Percentiles rank a stretch among this genome's conserved stretches.
Evolutionary conservation across 2,329 filamentous ascomycete species (phyloP).

Genomic region (Fusarium concolor): DNA sequence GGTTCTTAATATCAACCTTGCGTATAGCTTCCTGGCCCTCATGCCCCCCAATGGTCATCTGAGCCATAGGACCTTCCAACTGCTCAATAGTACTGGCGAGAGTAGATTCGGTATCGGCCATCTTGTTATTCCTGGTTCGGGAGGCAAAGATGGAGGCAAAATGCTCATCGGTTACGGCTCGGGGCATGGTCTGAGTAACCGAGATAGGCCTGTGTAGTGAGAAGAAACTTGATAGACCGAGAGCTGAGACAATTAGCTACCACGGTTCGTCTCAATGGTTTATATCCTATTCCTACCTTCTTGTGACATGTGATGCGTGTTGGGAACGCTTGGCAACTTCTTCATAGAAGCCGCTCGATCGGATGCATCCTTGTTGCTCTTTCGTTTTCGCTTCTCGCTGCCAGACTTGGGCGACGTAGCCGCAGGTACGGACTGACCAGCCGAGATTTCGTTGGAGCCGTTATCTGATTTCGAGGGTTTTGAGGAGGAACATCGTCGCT

Average conservation of each 20-base stretch:
- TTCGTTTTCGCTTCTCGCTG: slow-evolving; percentile 68
- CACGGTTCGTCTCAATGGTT: no score
- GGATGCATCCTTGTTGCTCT: slow-evolving; percentile 63
- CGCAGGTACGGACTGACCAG: slow-evolving; percentile 62
- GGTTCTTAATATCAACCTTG: slow-evolving; percentile 65
- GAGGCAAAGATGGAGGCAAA: slow-evolving; percentile 87
- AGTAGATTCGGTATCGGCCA: slow-evolving; percentile 74
- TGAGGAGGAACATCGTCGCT: slow-evolving; percentile 69
- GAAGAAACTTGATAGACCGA: slow-evolving; percentile 93
- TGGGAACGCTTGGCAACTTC: slow-evolving; percentile 78
- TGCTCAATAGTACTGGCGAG: slow-evolving; percentile 70
- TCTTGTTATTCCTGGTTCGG: slow-evolving; percentile 62
- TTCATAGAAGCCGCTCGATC: slow-evolving; percentile 60
- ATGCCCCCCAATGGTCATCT: slow-evolving; percentile 60
- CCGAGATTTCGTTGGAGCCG: slow-evolving; percentile 63
- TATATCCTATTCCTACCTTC: slow-evolving; percentile 62
- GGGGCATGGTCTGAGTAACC: slow-evolving; percentile 83
- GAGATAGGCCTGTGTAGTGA: slow-evolving; percentile 95
- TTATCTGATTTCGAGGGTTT: slow-evolving; percentile 72
- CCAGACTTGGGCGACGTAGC: slow-evolving; percentile 57
- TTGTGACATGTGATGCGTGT: slow-evolving; percentile 77
- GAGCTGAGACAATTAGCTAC: slow-evolving; percentile 66
- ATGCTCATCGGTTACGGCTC: slow-evolving; percentile 74
- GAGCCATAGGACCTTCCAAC: slow-evolving; percentile 68
- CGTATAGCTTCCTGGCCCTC: slow-evolving; percentile 60